Evolutionary conservation across 1,284 basidiomycete species (phyloP), one percentile per base, ranked within the genome.

Genomic region (Crucibulum cyathiforme): DNA sequence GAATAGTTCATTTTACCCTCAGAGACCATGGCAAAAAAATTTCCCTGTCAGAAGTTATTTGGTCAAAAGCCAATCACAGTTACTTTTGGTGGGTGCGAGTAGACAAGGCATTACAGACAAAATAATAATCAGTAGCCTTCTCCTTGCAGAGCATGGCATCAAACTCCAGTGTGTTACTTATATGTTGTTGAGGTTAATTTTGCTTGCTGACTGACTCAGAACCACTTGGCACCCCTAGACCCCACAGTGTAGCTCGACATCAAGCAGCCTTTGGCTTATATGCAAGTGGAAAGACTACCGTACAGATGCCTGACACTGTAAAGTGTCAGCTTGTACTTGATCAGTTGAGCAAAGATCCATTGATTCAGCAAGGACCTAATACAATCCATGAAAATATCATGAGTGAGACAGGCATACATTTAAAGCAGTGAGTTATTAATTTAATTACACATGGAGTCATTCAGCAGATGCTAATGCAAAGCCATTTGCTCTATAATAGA

Each of bases 281-380:
- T 19, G 67, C 47, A 1, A 70, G 69, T 50, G 45, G 56, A 0
- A 43, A 36, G 6, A 67, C 64, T 7, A 70, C 63, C 3, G 54
- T 57, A 36, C 36, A n/a, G 0, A 59, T 65, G 53, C 48, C 63
- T 10, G 58, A 58, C 3, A 12, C 41, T 1, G 60, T 60, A 9
- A 65, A 65, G 48, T 52, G 60, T 3, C 71, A 73, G 49, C 49
- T 71, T 1, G 65, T 74, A 1, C 53, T 72, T 3, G 62, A 72
- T 41, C 59, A 68, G 35, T 55, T 72, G 19, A 56, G 58, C 0
- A 65, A 69, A 12, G 74, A 75, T 53, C 67, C 73, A 13, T 59
- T 57, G 7, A 56, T 57, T 10, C 34, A 57, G n/a, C 52, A 51
- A 34, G 72, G 72, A 6, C 61, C 63, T 8, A 24, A 55, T 2